phyloP scores from a whole-genome alignment of 257 asterid species.

The Misopates orontium region DNA sequence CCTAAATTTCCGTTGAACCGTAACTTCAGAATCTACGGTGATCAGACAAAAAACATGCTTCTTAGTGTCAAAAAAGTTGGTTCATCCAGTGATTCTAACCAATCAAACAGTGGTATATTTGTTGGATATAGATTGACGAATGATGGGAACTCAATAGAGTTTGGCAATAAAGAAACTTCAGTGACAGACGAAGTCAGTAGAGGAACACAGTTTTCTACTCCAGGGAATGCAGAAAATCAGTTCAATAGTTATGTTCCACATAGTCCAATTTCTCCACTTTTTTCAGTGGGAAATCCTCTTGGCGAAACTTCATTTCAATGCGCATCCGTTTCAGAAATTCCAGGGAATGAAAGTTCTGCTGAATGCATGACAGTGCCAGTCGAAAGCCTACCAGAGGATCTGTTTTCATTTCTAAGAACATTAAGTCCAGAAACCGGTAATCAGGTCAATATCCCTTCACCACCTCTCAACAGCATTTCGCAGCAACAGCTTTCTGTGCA shows the following conservation, averaged over 20 bases:
- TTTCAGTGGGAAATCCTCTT: neutral
- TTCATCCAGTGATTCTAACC: conserved; percentile 7
- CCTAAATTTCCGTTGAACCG: conserved; percentile 14
- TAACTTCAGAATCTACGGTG: conserved; percentile 35
- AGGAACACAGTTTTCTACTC: neutral
- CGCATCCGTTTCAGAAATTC: neutral
- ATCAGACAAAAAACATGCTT: conserved; percentile 42
- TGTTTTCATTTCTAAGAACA: too few species aligned
- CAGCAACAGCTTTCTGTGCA: neutral
- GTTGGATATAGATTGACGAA: conserved; percentile 52
- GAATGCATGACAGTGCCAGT: conserved; percentile 9
- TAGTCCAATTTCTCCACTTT: conserved; percentile 2
- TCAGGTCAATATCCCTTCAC: conserved; percentile 7
- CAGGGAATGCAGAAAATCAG: conserved; percentile 2
- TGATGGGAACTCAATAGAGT: conserved; percentile 46
- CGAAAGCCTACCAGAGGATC: neutral
- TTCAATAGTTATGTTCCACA: conserved; percentile 8
- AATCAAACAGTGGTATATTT: conserved; percentile 26
- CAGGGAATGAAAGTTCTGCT: conserved; percentile 1
- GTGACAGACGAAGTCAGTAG: neutral
- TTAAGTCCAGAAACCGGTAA: neutral
- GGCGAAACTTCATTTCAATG: neutral
- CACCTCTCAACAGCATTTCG: neutral
- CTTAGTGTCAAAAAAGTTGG: conserved; percentile 18
- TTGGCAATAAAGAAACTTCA: conserved; percentile 33